Evolutionary conservation across 148 eudicot genomes (phyloP), one percentile per base, ranked within the genome.

Genomic region (Fallopia convolvulus): DNA sequence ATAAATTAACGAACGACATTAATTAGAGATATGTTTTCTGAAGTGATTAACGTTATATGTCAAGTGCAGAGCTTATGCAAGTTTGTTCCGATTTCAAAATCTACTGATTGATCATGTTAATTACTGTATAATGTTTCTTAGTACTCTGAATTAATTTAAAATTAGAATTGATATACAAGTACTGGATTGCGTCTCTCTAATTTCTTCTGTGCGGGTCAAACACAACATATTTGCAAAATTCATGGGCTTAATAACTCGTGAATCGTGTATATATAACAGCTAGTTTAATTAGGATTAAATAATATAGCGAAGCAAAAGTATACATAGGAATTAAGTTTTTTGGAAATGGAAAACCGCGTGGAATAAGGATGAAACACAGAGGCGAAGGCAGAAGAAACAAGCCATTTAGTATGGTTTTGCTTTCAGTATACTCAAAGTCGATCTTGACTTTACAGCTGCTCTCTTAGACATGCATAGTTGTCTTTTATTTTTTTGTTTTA

Each of bases 311-410:
- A 26, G 32, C 14, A 58, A 44, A 44, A 17, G n/a, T 14, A 50
- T 12, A 26, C 2, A 21, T 20, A 20, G 65, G 12, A 58, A 58
- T 13, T n/a, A n/a, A n/a, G n/a, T n/a, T 23, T 4, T 8, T 58
- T 20, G 66, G 66, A 58, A 23, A 58, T 58, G 66, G 66, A 58
- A 58, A 58, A 23, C 33, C 66, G 66, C 66, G 32, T 58, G 21
- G 30, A 23, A 58, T 58, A 23, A 8, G 66, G 66, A 33, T 58
- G 58, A 58, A 58, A 23, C 10, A n/a, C 60, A 55, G 8, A 55
- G 60, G 21, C 60, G 18, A 17, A 48, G 50, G 8, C 60, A 53
- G 21, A 17, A 17, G 20, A 53, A 53, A 53, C 12, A 21, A 58
- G 12, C 11, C 66, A 58, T 58, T 21, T 58, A 58, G 66, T 58